Evolutionary conservation across 306 rosid species (phyloP), one percentile per base, ranked within the genome.

Genomic region (Amphicarpaea edgeworthii): DNA sequence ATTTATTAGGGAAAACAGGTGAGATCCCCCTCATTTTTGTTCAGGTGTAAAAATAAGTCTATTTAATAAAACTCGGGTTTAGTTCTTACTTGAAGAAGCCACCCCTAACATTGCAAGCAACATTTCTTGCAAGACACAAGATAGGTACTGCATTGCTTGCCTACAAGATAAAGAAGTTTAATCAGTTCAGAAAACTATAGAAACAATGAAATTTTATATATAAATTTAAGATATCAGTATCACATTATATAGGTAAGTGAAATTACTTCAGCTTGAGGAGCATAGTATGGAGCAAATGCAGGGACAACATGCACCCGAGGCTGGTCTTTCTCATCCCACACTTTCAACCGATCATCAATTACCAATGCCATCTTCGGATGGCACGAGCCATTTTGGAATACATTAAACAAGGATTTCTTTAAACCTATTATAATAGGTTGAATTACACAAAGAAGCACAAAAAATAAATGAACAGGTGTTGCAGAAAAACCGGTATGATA

Each of bases 91-190:
- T 92, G 84, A 92, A 92, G 81, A 90, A 92, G 30, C 92, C 92
- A 60, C 97, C 97, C 86, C 97, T 90, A 50, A 92, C 97, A 68
- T 87, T 90, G 88, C 97, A 92, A 58, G 97, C 97, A 47, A 92
- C 90, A 79, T 90, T 92, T 80, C 97, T 88, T 43, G 97, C 97
- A 68, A 90, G 93, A 74, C 97, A 90, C 79, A 92, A 71, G 76
- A 90, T 88, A 81, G 97, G 97, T 71, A 87, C 75, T 10, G 87
- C 79, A 83, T 85, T 92, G 74, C 83, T 92, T 68, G 86, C 93
- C 97, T 92, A 54, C 82, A 84, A 46, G 32, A 85, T 23, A 77
- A 86, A 17, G n/a, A 72, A 71, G 20, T 63, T 63, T 46, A 24
- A 60, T 82, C 46, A 72, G 82, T 81, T 77, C 68, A 49, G 16